These are phyloP conservation scores for Sporothrix protearum DNA, from an alignment of 2,329 filamentous ascomycete species.

Conservation along the genomic window DNA sequence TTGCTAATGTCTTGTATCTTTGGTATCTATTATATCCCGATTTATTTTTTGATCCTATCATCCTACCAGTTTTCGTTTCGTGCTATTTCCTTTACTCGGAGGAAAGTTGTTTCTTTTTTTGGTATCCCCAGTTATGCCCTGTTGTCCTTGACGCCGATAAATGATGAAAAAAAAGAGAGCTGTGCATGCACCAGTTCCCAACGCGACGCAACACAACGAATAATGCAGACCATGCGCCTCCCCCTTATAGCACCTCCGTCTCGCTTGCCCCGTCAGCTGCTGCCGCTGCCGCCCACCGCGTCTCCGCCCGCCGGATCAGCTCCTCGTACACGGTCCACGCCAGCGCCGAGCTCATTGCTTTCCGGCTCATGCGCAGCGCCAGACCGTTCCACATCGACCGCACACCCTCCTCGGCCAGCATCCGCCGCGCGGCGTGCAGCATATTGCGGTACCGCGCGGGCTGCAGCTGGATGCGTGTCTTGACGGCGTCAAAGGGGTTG, in stretches of 20 bases:
- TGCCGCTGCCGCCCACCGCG: slow-evolving; percentile 31
- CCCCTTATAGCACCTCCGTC: not conserved
- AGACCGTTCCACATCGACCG: slow-evolving; percentile 82
- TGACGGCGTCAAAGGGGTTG: slow-evolving; percentile 95
- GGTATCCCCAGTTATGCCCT: not conserved
- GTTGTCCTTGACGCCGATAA: not conserved
- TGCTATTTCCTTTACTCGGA: slow-evolving; percentile 1
- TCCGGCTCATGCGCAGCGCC: slow-evolving; percentile 80
- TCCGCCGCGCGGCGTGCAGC: slow-evolving; percentile 68
- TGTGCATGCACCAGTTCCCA: not conserved
- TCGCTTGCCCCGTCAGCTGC: not conserved
- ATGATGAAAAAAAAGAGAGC: not conserved
- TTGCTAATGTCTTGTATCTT: not conserved
- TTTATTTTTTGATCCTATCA: not conserved
- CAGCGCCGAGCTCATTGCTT: slow-evolving; percentile 88
- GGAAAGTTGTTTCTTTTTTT: slow-evolving; percentile 6
- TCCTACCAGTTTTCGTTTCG: not conserved
- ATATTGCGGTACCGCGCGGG: slow-evolving; percentile 80
- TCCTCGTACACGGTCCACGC: slow-evolving; percentile 98
- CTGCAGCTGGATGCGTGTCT: slow-evolving; percentile 90
- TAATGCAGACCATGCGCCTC: not conserved
- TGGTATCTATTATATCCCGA: slow-evolving; percentile 17
- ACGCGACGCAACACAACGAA: not conserved
- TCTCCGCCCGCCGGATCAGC: slow-evolving; percentile 67
- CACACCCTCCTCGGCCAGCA: slow-evolving; percentile 77